Percentiles rank a stretch among this genome's conserved stretches.
Conservation (phyloP, 495 filamentous ascomycete species). For the Penicillium fimorum region DNA sequence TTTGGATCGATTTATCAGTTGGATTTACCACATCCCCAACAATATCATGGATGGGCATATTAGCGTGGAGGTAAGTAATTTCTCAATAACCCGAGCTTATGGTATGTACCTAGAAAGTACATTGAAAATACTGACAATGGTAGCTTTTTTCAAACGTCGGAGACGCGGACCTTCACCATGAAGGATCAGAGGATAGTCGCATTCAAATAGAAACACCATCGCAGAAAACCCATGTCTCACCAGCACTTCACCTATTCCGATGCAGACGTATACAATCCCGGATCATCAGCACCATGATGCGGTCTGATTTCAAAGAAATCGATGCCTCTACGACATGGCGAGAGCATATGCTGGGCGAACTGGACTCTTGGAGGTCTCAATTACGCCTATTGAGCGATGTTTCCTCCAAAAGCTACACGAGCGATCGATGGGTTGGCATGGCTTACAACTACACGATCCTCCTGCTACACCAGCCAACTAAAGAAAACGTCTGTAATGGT, state of each 20-base stretch:
- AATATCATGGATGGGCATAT: constrained; percentile 24
- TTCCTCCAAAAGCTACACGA: constrained; percentile 18
- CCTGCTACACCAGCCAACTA: constrained; percentile 19
- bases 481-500: constrained; percentile 10
- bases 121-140: background rate
- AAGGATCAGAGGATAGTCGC: constrained; percentile 3
- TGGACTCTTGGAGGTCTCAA: constrained; percentile 21
- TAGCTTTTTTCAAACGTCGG: constrained; percentile 25
- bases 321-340: constrained; percentile 15
- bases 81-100: background rate
- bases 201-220: constrained; percentile 7
- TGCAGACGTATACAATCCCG: constrained; percentile 24
- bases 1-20: constrained; percentile 24
- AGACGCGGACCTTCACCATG: constrained; percentile 13
- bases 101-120: background rate
- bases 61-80: constrained; percentile 16
- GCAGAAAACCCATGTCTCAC: constrained; percentile 22
- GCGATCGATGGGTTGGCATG: constrained; percentile 28
- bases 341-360: constrained; percentile 20
- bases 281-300: constrained; percentile 23
- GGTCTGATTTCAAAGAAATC: constrained; percentile 17
- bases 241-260: constrained; percentile 23
- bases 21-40: constrained; percentile 25
- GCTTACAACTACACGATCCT: constrained; percentile 24
- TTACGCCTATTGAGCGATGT: constrained; percentile 18